A percentile compares a stretch with the other conserved stretches of the same genome.
phyloP scores from a whole-genome alignment of 257 asterid genomes.

The Solanum sitiens region DNA sequence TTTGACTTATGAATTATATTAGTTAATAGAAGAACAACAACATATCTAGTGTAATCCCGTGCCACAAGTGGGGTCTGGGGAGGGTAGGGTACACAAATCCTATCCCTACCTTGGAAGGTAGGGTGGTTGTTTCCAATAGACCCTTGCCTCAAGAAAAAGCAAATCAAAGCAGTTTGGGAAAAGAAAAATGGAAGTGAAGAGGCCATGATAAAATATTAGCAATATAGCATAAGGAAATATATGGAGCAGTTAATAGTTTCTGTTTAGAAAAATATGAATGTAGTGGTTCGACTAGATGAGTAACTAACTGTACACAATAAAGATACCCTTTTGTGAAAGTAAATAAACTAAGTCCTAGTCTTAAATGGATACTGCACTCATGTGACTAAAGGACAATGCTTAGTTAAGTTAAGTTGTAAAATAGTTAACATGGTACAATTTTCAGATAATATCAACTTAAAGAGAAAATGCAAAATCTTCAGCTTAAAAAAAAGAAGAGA shows the following conservation, averaged over 20 bases:
- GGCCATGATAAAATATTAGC: not conserved
- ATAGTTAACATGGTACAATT: not conserved
- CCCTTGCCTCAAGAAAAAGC: not conserved
- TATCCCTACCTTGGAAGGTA: not conserved
- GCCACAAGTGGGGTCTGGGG: not conserved
- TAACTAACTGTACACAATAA: not conserved
- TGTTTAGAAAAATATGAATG: not conserved
- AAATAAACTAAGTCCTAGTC: not conserved
- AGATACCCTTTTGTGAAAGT: not conserved
- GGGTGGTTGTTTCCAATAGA: not conserved
- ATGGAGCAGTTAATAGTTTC: not conserved
- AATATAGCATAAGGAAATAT: not conserved
- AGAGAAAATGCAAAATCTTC: not conserved
- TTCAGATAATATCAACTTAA: not conserved
- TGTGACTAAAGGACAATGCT: not conserved
- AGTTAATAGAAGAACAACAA: not conserved
- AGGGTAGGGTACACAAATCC: not conserved
- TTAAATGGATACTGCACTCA: not conserved
- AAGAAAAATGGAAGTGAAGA: not conserved
- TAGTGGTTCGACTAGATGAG: not conserved
- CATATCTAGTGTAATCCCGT: not conserved
- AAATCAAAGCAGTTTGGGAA: not conserved
- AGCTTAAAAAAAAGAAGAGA: not conserved
- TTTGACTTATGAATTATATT: not conserved
- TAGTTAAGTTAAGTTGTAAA: not conserved